Base-by-base conservation (phyloP, 345 rosid genomes). In the Carallia pectinifolia region DNA sequence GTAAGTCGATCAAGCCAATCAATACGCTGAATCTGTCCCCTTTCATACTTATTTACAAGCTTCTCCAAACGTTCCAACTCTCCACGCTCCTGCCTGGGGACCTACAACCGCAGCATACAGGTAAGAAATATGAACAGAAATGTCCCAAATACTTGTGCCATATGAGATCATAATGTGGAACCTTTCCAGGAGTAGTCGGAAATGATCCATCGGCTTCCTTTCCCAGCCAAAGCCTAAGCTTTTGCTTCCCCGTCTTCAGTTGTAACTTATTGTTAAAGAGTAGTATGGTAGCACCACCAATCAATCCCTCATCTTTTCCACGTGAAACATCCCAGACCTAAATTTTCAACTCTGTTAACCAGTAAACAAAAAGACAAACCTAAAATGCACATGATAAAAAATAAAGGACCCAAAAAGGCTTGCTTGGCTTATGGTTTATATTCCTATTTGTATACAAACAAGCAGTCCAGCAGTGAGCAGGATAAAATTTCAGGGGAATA, bases 261-360 rank as follows among this genome's bases (percentile, higher is more conserved):
- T 95, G 97, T 86, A 76, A 82, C 74, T 95, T 95, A 67, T 81
- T 87, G 82, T 86, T 95, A 79, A 95, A 95, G 38, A 95, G 89
- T 81, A 89, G 91, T 73, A 92, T 81, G 3, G 97, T 90, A 33
- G 99, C 97, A 40, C 96, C 97, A 71, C 99, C 99, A 80, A 95
- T 82, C 75, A 92, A 72, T n/a, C 90, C 96, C 58, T 88, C 96
- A 64, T 84, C 90, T 82, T 90, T 85, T 54, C 87, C 96, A 64
- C 88, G 81, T 12, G 98, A 91, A 80, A 90, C 96, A 83, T 95
- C 97, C 97, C 93, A 89, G 27, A 91, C 99, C 99, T 95, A 61
- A 64, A 74, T 61, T 23, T 65, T 58, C 53, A 39, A 40, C 15
- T 19, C 77, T 56, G 71, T 58, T 39, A 27, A 61, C 27, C 37